Evolutionary conservation across 1,139 yeast genomes (phyloP), one percentile per base, ranked within the genome.

Genomic region (Geotrichum citri-aurantii): DNA sequence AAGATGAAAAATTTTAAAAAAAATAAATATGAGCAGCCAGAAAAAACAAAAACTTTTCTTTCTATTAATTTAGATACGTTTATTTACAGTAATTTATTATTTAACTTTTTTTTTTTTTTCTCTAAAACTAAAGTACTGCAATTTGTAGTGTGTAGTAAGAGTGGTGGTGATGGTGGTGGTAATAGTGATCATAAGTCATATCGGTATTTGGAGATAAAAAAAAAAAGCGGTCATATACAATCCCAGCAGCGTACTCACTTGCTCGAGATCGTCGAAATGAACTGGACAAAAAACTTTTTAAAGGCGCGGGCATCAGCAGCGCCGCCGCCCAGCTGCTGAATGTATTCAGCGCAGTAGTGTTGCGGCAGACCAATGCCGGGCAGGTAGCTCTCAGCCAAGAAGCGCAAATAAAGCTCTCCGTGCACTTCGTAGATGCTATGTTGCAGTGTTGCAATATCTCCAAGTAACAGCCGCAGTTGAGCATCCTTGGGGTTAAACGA

Each of bases 401-500:
- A 70, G 21, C 59, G 54, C 12, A 65, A 62, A 59, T 71, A 74
- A n/a, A 58, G 62, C 10, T 65, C 62, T 11, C 75, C 73, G 52
- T 69, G 67, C 33, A 65, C 68, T 3, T 73, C 71, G 68, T 73
- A 85, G 64, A 88, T 77, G 3, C 86, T 78, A 65, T 84, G 86
- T 68, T 92, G 81, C 47, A 91, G 75, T 48, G 82, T 76, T 0
- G 95, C 84, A 10, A 89, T 77, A 67, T 92, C 99, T 61, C 83
- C 83, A 1, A 91, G 85, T 50, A 88, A 79, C 57, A 84, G 77
- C 66, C 95, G 81, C 66, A 81, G 82, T 68, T 88, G 92, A 2
- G 96, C 95, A 69, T 91, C 96, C 64, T 83, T 81, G 56, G 85
- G 75, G 67, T 86, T 82, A 65, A 85, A 84, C 42, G 81, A 80